These are phyloP conservation scores for Pichia sp. DNA, from an alignment of 1,139 yeast genomes.

Conservation along the genomic window DNA sequence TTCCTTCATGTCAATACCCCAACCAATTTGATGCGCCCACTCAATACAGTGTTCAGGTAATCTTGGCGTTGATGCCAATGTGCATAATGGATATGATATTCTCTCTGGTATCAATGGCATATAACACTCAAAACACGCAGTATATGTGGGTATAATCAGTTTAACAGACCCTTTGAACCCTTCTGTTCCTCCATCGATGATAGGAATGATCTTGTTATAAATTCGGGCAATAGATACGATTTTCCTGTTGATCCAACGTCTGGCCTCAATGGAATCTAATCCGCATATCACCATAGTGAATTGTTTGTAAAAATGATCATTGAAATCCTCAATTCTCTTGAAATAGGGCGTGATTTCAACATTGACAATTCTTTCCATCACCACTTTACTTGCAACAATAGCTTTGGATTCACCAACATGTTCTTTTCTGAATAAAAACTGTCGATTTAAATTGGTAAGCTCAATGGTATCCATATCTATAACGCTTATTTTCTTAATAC, in stretches of 20 bases:
- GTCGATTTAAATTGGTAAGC: constrained; percentile 84
- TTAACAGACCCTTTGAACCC: constrained; percentile 92
- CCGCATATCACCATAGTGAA: constrained; percentile 82
- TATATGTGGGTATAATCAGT: constrained; percentile 74
- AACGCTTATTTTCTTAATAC: constrained; percentile 67
- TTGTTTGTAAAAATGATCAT: constrained; percentile 52
- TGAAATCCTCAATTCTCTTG: constrained; percentile 67
- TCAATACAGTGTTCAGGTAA: constrained; percentile 92
- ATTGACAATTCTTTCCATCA: constrained; percentile 38
- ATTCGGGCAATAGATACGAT: constrained; percentile 37
- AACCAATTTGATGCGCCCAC: constrained; percentile 75
- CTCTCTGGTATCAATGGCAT: constrained; percentile 65
- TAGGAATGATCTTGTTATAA: constrained; percentile 49
- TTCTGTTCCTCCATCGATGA: constrained; percentile 94
- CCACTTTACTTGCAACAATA: constrained; percentile 60
- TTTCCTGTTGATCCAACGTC: constrained; percentile 85
- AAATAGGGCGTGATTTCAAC: constrained; percentile 49
- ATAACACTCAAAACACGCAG: constrained; percentile 92
- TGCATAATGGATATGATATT: constrained; percentile 81
- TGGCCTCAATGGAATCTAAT: constrained; percentile 80
- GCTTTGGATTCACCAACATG: constrained; percentile 86
- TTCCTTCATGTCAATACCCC: constrained; percentile 49
- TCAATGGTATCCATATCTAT: constrained; percentile 97
- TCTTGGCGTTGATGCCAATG: constrained; percentile 90
- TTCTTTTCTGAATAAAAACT: constrained; percentile 68